Percentiles rank a stretch among this genome's conserved stretches.
Evolutionary conservation across 257 asterid species (phyloP).

Genomic region (Salvia splendens): DNA sequence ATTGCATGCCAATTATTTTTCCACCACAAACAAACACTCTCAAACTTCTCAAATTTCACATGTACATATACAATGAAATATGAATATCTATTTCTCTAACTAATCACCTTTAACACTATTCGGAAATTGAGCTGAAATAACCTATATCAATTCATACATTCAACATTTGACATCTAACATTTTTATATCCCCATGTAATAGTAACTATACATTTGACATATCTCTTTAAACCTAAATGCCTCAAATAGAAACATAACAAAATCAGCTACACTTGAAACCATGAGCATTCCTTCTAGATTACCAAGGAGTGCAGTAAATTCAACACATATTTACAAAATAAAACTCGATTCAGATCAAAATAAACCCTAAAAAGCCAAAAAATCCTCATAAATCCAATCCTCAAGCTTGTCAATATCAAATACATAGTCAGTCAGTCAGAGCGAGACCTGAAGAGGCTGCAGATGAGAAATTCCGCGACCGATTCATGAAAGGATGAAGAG

Average conservation of each 20-base stretch:
- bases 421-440: background rate
- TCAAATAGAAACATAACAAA: background rate
- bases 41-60: background rate
- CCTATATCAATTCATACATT: slow-evolving; percentile 1
- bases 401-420: slow-evolving; percentile 13
- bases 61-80: background rate
- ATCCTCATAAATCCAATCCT: background rate
- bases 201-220: background rate
- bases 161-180: background rate
- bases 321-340: background rate
- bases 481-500: slow-evolving; percentile 35
- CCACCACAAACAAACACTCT: background rate
- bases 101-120: background rate
- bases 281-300: background rate
- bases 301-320: background rate
- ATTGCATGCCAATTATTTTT: background rate
- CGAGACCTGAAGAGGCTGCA: slow-evolving; percentile 61
- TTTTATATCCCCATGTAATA: background rate
- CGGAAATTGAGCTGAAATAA: slow-evolving; percentile 15
- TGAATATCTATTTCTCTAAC: background rate
- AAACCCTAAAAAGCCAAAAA: background rate
- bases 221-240: background rate
- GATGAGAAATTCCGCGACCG: slow-evolving; percentile 62
- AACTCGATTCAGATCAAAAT: background rate
- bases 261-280: background rate